phyloP scores from a whole-genome alignment of 2,329 filamentous ascomycete genomes.

The Phyllachora maydis region DNA sequence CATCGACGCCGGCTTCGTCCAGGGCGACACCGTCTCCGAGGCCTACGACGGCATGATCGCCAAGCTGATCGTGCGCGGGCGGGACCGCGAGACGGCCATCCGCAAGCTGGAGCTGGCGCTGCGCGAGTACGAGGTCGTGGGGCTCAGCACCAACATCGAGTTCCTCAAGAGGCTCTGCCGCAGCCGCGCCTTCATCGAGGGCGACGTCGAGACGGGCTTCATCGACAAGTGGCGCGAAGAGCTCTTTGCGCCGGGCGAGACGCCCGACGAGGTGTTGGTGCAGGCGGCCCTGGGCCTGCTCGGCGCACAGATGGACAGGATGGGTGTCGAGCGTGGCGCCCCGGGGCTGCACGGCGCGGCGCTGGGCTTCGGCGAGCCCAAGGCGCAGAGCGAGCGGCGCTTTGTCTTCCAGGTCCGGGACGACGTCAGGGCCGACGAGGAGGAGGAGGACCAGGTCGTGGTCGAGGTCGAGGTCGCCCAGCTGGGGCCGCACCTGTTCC shows the following conservation, averaged over 20 bases:
- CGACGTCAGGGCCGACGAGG: conserved; percentile 21
- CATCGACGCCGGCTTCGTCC: conserved; percentile 81
- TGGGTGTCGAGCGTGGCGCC: conserved; percentile 2
- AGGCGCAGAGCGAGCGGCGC: conserved; percentile 18
- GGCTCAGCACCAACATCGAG: conserved; percentile 87
- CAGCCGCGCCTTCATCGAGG: conserved; percentile 62
- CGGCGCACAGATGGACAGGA: conserved; percentile 20
- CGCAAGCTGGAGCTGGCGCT: conserved; percentile 64
- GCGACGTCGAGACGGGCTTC: conserved; percentile 88
- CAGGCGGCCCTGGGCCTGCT: conserved; percentile 71
- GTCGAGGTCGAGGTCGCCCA: conserved; percentile 25
- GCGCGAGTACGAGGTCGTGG: conserved; percentile 79
- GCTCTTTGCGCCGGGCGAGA: conserved; percentile 44
- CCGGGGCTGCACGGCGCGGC: conserved; percentile 22
- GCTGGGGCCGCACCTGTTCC: conserved; percentile 22
- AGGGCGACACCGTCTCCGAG: conserved; percentile 80
- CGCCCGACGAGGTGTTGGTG: conserved; percentile 55
- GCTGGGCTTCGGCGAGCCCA: conserved; percentile 30
- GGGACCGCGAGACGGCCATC: conserved; percentile 59
- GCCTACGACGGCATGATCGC: conserved; percentile 99
- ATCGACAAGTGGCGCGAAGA: conserved; percentile 74
- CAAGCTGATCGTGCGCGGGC: conserved; percentile 81
- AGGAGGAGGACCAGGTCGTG: conserved; percentile 14
- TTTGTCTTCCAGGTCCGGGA: conserved; percentile 37
- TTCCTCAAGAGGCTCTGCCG: conserved; percentile 80